Evolutionary conservation across 2,329 filamentous ascomycete genomes (phyloP).

Genomic region (Alternaria viburni): DNA sequence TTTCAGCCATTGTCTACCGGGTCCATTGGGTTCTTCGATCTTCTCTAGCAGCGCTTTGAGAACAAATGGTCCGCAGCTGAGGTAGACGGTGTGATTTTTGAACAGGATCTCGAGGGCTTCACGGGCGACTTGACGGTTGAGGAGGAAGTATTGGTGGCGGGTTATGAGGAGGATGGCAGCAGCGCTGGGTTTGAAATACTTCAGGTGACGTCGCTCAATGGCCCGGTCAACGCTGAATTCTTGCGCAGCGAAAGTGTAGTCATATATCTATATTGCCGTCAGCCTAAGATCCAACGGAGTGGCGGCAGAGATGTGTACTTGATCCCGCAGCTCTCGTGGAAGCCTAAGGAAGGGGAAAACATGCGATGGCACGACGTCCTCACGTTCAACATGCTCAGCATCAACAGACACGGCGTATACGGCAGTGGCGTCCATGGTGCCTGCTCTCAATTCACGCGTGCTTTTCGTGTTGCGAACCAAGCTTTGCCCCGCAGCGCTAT

Average conservation of each 20-base stretch:
- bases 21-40: slow-evolving; percentile 33
- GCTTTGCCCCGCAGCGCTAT: slow-evolving; percentile 18
- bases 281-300: neutral
- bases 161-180: slow-evolving; percentile 41
- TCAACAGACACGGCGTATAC: neutral
- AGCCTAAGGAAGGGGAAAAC: slow-evolving; percentile 41
- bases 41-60: slow-evolving; percentile 37
- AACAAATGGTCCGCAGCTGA: slow-evolving; percentile 46
- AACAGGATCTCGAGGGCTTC: slow-evolving; percentile 45
- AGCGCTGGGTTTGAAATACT: slow-evolving; percentile 40
- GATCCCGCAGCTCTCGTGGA: slow-evolving; percentile 48
- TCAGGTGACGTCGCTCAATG: slow-evolving; percentile 45
- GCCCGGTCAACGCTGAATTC: slow-evolving; percentile 30
- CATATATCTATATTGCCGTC: slow-evolving; percentile 36
- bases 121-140: slow-evolving; percentile 42
- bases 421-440: slow-evolving; percentile 19
- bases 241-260: slow-evolving; percentile 33
- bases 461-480: slow-evolving; percentile 22
- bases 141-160: slow-evolving; percentile 42
- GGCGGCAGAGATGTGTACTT: slow-evolving; percentile 22
- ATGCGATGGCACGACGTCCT: neutral
- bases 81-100: slow-evolving; percentile 41
- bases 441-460: slow-evolving; percentile 18
- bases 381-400: neutral
- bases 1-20: slow-evolving; percentile 37